Percentiles rank a stretch among this genome's conserved stretches.
phyloP scores from a whole-genome alignment of 306 rosid species.

The Vicia faba region DNA sequence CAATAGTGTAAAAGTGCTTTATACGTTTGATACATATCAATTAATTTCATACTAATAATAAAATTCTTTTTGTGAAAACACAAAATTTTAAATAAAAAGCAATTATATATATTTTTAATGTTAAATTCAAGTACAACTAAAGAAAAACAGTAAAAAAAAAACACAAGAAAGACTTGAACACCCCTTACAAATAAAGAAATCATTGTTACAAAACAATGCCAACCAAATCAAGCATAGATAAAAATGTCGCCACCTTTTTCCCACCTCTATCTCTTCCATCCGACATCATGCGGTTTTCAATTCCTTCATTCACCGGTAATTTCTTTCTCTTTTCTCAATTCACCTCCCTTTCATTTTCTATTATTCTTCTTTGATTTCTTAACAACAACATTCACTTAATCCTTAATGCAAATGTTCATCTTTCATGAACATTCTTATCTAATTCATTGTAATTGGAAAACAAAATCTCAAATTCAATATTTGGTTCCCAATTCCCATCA shows the following conservation, averaged over 20 bases:
- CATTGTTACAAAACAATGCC: neutral
- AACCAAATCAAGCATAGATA: constrained; percentile 17
- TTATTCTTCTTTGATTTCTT: neutral
- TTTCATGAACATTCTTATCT: constrained; percentile 4
- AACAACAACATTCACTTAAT: no score
- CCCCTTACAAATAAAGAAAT: neutral
- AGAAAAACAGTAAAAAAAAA: neutral
- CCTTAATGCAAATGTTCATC: neutral
- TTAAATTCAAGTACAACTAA: neutral
- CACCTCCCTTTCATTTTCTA: neutral
- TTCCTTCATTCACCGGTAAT: constrained; percentile 32
- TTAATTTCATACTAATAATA: no score
- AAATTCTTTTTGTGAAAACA: no score
- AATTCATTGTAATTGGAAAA: neutral
- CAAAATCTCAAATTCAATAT: neutral
- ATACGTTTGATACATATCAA: no score
- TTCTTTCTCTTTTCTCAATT: constrained; percentile 7
- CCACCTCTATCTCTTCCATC: neutral
- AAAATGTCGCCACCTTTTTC: constrained; percentile 15
- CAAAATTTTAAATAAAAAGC: no score
- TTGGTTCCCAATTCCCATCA: neutral
- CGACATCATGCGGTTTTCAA: constrained; percentile 29
- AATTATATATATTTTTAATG: no score
- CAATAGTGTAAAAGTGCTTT: no score
- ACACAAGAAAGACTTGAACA: neutral